Percentiles rank a stretch among this genome's conserved stretches.
Conservation (phyloP, 176 grass and related monocot genomes). For the Oryza glaberrima region DNA sequence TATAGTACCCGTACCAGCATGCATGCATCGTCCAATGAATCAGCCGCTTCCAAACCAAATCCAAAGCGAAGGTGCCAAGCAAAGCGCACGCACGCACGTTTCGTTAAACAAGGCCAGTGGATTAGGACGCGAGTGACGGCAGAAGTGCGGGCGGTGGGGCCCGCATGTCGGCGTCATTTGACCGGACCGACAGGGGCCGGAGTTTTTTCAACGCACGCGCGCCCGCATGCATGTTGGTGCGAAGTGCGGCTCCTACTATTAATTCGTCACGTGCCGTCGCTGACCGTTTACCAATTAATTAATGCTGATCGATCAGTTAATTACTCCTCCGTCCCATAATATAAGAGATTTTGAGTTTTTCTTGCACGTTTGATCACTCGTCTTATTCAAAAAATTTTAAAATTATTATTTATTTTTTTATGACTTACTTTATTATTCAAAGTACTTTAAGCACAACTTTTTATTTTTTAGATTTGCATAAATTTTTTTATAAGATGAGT, state of each 20-base stretch:
- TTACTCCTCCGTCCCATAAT: no score
- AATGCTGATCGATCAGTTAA: no score
- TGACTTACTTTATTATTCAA: no score
- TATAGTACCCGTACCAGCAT: neutral
- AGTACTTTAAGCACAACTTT: no score
- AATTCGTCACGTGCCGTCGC: slow-evolving; percentile 29
- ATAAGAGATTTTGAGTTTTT: no score
- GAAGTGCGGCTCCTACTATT: neutral
- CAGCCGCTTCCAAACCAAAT: neutral
- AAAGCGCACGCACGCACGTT: neutral
- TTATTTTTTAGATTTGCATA: no score
- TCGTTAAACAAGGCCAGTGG: neutral
- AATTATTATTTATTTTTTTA: no score
- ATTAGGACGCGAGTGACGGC: neutral
- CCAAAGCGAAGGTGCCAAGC: neutral
- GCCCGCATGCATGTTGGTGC: no score
- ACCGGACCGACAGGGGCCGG: neutral
- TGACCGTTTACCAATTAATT: slow-evolving; percentile 29
- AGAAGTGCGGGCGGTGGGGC: neutral
- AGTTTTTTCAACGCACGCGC: neutral
- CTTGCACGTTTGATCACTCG: no score
- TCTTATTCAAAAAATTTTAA: no score
- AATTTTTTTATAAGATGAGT: no score
- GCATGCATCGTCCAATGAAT: neutral
- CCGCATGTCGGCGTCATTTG: slow-evolving; percentile 25